phyloP scores from a whole-genome alignment of 495 filamentous ascomycete genomes.

The Penicillium odoratum region DNA sequence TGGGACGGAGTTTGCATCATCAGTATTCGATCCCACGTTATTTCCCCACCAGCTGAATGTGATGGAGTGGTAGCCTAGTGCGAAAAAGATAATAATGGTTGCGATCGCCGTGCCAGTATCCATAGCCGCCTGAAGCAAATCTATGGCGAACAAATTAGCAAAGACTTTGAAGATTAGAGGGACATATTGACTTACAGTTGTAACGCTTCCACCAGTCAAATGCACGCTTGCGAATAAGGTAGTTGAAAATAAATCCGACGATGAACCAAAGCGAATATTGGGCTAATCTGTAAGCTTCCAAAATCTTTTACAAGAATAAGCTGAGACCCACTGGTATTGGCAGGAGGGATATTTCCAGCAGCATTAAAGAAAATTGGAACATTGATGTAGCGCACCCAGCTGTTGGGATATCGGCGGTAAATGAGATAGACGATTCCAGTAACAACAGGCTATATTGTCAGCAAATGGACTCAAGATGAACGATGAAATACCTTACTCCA shows the following conservation, averaged over 20 bases:
- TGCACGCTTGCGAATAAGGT: constrained; percentile 54
- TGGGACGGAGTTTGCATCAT: constrained; percentile 25
- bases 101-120: constrained; percentile 67
- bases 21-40: constrained; percentile 26
- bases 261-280: constrained; percentile 53
- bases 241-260: constrained; percentile 62
- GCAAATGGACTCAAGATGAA: constrained; percentile 35
- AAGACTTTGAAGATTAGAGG: background rate
- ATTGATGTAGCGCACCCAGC: constrained; percentile 39
- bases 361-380: constrained; percentile 47
- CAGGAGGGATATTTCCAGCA: constrained; percentile 42
- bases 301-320: background rate
- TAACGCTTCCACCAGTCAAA: constrained; percentile 67
- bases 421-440: constrained; percentile 29
- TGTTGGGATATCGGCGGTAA: constrained; percentile 41
- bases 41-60: constrained; percentile 33
- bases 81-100: constrained; percentile 59
- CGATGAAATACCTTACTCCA: constrained; percentile 45
- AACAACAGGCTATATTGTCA: constrained; percentile 37
- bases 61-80: constrained; percentile 39
- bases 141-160: constrained; percentile 5
- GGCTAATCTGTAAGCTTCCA: constrained; percentile 12
- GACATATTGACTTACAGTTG: constrained; percentile 44
- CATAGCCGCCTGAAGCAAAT: constrained; percentile 60
- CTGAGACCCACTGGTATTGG: constrained; percentile 28